Evolutionary conservation across 2,329 filamentous ascomycete species (phyloP), one percentile per base, ranked within the genome.

Genomic region (Ophiobolus disseminans): DNA sequence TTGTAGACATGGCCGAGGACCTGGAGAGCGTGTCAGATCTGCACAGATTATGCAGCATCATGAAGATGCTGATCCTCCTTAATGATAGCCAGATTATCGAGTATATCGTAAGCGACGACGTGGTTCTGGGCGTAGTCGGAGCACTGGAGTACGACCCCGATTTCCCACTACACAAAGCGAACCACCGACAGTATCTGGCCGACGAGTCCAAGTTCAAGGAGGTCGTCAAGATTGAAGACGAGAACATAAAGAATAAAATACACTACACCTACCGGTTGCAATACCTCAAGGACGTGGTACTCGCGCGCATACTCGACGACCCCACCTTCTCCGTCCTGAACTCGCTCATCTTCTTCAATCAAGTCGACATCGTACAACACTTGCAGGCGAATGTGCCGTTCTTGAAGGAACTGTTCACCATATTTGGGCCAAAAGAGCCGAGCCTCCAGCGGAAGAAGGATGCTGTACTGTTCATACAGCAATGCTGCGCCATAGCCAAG

Each of bases 111-210:
- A 90, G 89, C 11, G 93, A 97, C 74, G 86, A 91, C 48, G 88
- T 92, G 58, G 86, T 97, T 35, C 77, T 96, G 58, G 94, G 93
- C 14, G 93, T 97, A 20, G 92, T 99, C 28, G 94, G 94, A 51
- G 94, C 94, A 19, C 79, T 99, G 55, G 94, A 99, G 78, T 99
- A 97, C 76, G 94, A 99, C 65, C 93, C 94, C 0, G 94, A 99
- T 74, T 99, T 97, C 64, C 94, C 94, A 5, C 91, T 88, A 50
- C 94, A 97, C 80, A 97, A 97, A 73, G 93, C 94, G 19, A 97
- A 97, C 68, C 94, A 99, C 70, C 86, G 94, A 49, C 90, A 94
- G 68, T 99, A 95, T 80, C 81, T 99, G 44, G 86, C 88, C 53
- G 91, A 94, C 69, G 86, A 91, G 64, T 90, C 90, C 16, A 87